A percentile compares a stretch with the other conserved stretches of the same genome.
phyloP scores from a whole-genome alignment of 2,329 filamentous ascomycete genomes.

The Aspergillus puulaauensis region DNA sequence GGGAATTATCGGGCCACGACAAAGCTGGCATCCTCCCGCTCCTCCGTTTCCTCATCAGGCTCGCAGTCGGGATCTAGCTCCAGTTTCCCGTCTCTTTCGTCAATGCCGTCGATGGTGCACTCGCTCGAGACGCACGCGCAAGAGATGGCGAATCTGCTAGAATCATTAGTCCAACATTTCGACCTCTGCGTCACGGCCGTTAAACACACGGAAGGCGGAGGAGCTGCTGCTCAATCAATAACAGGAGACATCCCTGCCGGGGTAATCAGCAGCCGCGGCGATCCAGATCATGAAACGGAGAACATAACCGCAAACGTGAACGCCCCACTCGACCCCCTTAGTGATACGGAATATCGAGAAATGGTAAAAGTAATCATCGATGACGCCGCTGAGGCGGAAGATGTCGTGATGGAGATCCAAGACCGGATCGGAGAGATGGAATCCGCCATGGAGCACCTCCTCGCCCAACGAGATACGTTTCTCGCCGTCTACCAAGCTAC shows the following conservation, averaged over 20 bases:
- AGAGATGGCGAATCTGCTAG: constrained; percentile 76
- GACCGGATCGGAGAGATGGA: constrained; percentile 78
- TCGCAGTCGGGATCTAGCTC: constrained; percentile 34
- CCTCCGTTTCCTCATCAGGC: constrained; percentile 31
- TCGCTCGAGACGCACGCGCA: constrained; percentile 72
- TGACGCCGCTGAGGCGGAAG: constrained; percentile 59
- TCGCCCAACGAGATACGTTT: constrained; percentile 61
- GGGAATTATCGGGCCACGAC: constrained; percentile 40
- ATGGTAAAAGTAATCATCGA: constrained; percentile 74
- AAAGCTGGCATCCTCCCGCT: constrained; percentile 40
- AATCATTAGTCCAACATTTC: constrained; percentile 82
- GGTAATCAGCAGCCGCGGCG: constrained; percentile 41
- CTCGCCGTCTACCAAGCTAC: constrained; percentile 58
- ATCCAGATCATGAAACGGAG: constrained; percentile 30
- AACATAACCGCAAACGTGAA: constrained; percentile 34
- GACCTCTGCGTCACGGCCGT: constrained; percentile 91
- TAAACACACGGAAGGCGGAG: constrained; percentile 81
- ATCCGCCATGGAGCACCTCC: constrained; percentile 62
- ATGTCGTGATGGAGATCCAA: constrained; percentile 66
- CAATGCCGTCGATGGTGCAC: constrained; percentile 56
- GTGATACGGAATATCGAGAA: constrained; percentile 72
- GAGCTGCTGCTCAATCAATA: constrained; percentile 66
- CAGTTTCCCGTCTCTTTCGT: constrained; percentile 36
- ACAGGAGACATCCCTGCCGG: constrained; percentile 61
- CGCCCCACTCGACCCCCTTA: constrained; percentile 66